Base-by-base conservation (phyloP, 352 stramenopile genomes). In the Blastocystis sp. region DNA sequence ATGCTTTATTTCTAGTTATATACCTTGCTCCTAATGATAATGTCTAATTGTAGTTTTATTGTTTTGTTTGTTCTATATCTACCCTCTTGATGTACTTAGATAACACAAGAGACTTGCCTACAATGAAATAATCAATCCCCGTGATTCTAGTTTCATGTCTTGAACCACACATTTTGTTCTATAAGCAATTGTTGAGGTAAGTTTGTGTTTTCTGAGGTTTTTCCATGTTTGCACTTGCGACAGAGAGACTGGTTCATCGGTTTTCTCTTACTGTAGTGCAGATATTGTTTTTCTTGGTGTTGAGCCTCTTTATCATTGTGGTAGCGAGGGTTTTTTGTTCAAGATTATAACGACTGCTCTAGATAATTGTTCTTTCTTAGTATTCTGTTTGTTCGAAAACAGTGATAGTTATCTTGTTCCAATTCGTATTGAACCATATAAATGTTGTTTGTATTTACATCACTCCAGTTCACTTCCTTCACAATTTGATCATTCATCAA, bases 21-120 rank as follows among this genome's bases (percentile, higher is more conserved):
- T 77, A 75, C n/a, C 71, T 87, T 75, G 42, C 77, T 75, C 77
- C 77, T 0, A 77, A 77, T 65, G 71, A 83, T 63, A 49, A 83
- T 9, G 27, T 43, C 19, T 83, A 66, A 83, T 67, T 39, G 21
- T 66, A 43, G 39, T 24, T 67, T 5, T 21, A 21, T 27, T 83
- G 19, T 11, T 66, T 66, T 49, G 1, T 66, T 67, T 42, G 12
- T 37, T 77, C 29, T 65, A 19, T 52, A n/a, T 67, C 21, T 58
- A 5, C 3, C 6, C 5, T 16, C 7, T 73, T n/a, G n/a, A n/a
- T n/a, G n/a, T n/a, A n/a, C n/a, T n/a, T n/a, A n/a, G n/a, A n/a
- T n/a, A n/a, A n/a, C n/a, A 29, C 7, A 65, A 65, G 7, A 16
- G 57, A 65, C 11, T 0, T 24, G 24, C 9, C 57, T 65, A 12